Conservation (phyloP, 1,284 basidiomycete species). For the Fomitopsis betulina region DNA sequence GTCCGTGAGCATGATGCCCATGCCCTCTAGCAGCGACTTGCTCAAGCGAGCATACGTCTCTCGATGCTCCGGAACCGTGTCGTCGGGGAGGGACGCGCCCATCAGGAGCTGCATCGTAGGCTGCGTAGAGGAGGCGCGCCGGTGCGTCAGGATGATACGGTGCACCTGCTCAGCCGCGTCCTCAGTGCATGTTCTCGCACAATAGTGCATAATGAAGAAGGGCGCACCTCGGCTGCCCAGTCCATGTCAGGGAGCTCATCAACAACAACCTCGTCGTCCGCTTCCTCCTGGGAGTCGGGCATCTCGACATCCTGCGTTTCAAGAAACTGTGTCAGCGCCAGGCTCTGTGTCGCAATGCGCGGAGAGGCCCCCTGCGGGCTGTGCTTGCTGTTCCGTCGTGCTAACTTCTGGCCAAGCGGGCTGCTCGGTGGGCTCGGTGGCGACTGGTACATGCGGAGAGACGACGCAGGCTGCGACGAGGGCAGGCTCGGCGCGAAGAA, state of each 20-base stretch:
- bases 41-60: constrained; percentile 38
- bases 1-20: constrained; percentile 30
- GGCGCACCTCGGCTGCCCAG: constrained; percentile 53
- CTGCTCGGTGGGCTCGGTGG: constrained; percentile 2
- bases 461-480: background rate
- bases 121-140: constrained; percentile 29
- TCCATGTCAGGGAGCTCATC: constrained; percentile 20
- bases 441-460: background rate
- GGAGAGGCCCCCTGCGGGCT: background rate
- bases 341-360: background rate
- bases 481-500: background rate
- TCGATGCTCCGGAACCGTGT: constrained; percentile 21
- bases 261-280: constrained; percentile 9
- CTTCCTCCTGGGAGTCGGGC: constrained; percentile 20
- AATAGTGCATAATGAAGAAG: background rate
- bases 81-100: constrained; percentile 28
- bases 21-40: constrained; percentile 41
- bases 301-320: constrained; percentile 21
- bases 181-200: background rate
- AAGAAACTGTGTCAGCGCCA: background rate
- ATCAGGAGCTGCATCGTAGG: constrained; percentile 57
- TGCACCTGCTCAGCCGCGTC: constrained; percentile 39
- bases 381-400: constrained; percentile 2
- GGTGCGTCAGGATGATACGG: constrained; percentile 55
- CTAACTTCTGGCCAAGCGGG: background rate